These are phyloP conservation scores for Kingdonia uniflora DNA, from an alignment of 164 flowering plant genomes.

Conservation along the genomic window DNA sequence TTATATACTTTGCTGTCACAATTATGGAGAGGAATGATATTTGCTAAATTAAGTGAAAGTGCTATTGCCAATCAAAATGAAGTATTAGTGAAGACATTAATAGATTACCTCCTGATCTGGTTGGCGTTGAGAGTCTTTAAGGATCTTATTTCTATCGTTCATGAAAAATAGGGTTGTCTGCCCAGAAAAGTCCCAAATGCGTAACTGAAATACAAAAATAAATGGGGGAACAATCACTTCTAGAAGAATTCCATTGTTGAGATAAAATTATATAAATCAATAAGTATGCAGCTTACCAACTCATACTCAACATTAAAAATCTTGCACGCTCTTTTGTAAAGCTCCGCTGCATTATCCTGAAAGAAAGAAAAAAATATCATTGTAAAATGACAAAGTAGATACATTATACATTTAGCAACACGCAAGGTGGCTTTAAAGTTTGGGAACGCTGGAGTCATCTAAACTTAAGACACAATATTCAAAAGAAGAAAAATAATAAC, in stretches of 20 bases:
- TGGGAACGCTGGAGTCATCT: too few relatives aligned
- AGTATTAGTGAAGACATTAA: not conserved
- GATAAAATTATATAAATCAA: conserved; percentile 1
- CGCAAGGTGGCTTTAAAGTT: too few relatives aligned
- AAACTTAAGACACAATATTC: too few relatives aligned
- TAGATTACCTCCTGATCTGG: conserved; percentile 37
- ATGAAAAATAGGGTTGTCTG: conserved; percentile 31
- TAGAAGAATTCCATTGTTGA: not conserved
- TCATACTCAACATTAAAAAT: conserved; percentile 73
- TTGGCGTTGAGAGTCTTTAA: conserved; percentile 22
- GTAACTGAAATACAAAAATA: conserved; percentile 29
- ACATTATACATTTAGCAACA: too few relatives aligned
- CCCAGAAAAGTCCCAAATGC: conserved; percentile 70
- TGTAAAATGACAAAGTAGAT: too few relatives aligned
- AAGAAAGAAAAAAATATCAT: not conserved
- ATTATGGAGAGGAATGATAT: too few relatives aligned
- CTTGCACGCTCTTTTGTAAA: conserved; percentile 86
- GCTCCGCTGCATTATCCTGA: conserved; percentile 77
- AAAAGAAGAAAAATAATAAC: too few relatives aligned
- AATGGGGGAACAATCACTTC: conserved; percentile 4
- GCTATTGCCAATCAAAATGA: too few relatives aligned
- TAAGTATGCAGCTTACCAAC: conserved; percentile 25
- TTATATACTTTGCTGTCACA: too few relatives aligned
- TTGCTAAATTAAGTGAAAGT: too few relatives aligned
- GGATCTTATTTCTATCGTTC: conserved; percentile 20